These are phyloP conservation scores for Hypoxylon crocopeplum DNA, from an alignment of 495 filamentous ascomycete genomes.

Conservation along the genomic window DNA sequence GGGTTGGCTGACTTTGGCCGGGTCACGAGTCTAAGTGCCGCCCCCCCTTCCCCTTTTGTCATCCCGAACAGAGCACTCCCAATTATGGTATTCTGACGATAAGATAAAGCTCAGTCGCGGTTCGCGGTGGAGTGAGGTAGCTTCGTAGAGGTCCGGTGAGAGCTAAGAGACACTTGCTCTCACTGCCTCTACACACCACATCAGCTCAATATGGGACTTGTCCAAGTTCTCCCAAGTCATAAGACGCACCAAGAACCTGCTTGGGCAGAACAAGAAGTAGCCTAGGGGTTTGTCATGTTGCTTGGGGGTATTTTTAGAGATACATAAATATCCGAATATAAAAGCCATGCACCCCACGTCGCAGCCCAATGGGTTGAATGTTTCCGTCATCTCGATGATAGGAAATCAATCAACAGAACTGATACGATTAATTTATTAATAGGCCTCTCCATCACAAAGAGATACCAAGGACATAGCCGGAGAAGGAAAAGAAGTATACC, in stretches of 20 bases:
- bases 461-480: background rate
- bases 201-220: slow-evolving; percentile 24
- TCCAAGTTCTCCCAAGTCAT: slow-evolving; percentile 40
- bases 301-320: slow-evolving; percentile 32
- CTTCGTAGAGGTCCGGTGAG: slow-evolving; percentile 33
- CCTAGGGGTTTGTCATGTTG: slow-evolving; percentile 17
- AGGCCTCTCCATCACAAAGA: background rate
- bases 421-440: slow-evolving; percentile 4
- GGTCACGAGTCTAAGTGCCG: slow-evolving; percentile 42
- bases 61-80: slow-evolving; percentile 30
- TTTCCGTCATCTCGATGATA: slow-evolving; percentile 19
- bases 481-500: background rate
- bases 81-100: slow-evolving; percentile 33
- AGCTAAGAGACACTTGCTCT: slow-evolving; percentile 30
- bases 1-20: slow-evolving; percentile 43
- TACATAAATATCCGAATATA: slow-evolving; percentile 33
- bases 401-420: slow-evolving; percentile 16
- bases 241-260: slow-evolving; percentile 37
- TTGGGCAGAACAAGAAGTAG: slow-evolving; percentile 14
- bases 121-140: slow-evolving; percentile 34
- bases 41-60: slow-evolving; percentile 39
- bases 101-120: slow-evolving; percentile 41
- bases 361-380: slow-evolving; percentile 29
- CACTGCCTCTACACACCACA: slow-evolving; percentile 39
- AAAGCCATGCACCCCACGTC: slow-evolving; percentile 34